Conservation (phyloP, 129 eudicot species). For the Tagetes patula region DNA sequence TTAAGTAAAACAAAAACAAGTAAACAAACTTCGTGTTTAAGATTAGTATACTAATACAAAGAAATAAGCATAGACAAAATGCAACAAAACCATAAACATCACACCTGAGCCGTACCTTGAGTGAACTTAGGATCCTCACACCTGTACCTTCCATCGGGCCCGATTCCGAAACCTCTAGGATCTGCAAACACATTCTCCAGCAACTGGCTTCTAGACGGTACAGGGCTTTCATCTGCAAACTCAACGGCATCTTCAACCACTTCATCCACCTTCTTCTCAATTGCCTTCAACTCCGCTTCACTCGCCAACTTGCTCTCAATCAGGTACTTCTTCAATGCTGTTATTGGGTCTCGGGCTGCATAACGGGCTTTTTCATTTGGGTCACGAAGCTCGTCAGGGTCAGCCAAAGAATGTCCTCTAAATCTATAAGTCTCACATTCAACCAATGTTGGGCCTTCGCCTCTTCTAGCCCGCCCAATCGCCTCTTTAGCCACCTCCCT, state of each 20-base stretch:
- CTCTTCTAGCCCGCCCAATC: conserved; percentile 30
- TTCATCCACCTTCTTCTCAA: conserved; percentile 32
- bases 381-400: conserved; percentile 37
- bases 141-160: conserved; percentile 33
- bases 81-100: not conserved
- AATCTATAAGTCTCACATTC: conserved; percentile 33
- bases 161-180: conserved; percentile 32
- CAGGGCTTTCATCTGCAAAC: conserved; percentile 30
- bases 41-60: too few relatives aligned
- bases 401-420: conserved; percentile 36
- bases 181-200: conserved; percentile 34
- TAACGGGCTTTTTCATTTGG: conserved; percentile 32
- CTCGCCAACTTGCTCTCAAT: conserved; percentile 25
- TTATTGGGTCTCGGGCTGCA: conserved; percentile 32
- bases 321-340: conserved; percentile 24
- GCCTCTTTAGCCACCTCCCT: conserved; percentile 33
- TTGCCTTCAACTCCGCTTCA: conserved; percentile 30
- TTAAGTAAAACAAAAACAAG: too few relatives aligned
- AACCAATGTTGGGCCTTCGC: conserved; percentile 32
- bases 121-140: conserved; percentile 33
- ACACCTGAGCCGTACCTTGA: conserved; percentile 33
- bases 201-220: conserved; percentile 34
- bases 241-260: conserved; percentile 30
- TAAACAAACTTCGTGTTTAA: too few relatives aligned
- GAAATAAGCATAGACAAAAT: conserved; percentile 2